phyloP scores from a whole-genome alignment of 2,329 filamentous ascomycete genomes.

The Chaetomium strumarium region DNA sequence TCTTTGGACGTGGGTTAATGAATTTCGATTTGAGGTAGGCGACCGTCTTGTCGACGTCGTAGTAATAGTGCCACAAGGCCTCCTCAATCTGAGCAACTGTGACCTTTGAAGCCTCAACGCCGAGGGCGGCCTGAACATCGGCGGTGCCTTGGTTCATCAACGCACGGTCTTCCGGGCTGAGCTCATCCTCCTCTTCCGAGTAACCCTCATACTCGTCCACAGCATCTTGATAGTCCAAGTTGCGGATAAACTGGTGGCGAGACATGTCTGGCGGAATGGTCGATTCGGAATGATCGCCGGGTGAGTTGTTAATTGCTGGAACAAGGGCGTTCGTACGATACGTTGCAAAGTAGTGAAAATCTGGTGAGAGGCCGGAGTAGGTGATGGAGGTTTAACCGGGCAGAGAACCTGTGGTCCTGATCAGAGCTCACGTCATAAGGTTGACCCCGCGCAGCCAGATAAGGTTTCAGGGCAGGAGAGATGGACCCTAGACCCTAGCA shows the following conservation, averaged over 20 bases:
- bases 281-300: slow-evolving; percentile 2
- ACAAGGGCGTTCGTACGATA: too few species aligned
- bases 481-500: too few species aligned
- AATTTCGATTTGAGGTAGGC: slow-evolving; percentile 68
- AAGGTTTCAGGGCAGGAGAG: too few species aligned
- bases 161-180: slow-evolving; percentile 42
- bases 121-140: slow-evolving; percentile 62
- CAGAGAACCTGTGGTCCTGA: too few species aligned
- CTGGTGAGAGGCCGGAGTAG: too few species aligned
- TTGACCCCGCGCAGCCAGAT: too few species aligned
- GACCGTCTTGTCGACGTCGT: slow-evolving; percentile 81
- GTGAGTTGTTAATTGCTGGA: neutral
- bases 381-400: too few species aligned
- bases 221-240: slow-evolving; percentile 46
- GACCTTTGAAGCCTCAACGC: slow-evolving; percentile 50
- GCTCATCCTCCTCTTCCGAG: slow-evolving; percentile 35
- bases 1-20: slow-evolving; percentile 39
- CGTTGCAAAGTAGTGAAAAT: too few species aligned
- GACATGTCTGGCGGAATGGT: slow-evolving; percentile 33
- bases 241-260: slow-evolving; percentile 42
- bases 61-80: slow-evolving; percentile 92
- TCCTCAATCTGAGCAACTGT: slow-evolving; percentile 71
- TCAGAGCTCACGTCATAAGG: too few species aligned
- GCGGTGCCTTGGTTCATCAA: slow-evolving; percentile 59
- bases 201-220: slow-evolving; percentile 46